phyloP scores from a whole-genome alignment of 1,284 basidiomycete species.

The Pholiota adiposa region DNA sequence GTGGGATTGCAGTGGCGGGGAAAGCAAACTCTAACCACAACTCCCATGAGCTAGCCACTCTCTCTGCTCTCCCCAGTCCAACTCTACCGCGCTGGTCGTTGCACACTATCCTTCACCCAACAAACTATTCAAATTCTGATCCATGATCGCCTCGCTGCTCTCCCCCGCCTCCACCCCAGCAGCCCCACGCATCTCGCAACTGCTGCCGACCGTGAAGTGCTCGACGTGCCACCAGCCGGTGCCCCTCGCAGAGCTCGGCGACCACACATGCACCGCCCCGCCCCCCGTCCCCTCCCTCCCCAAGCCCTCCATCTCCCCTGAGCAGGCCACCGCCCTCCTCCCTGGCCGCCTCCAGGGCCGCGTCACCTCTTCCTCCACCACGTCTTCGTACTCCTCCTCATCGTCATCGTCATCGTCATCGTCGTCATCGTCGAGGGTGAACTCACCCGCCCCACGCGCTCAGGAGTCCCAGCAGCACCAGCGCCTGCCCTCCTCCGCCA shows the following conservation, averaged over 20 bases:
- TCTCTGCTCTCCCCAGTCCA: conserved; percentile 3
- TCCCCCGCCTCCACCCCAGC: conserved; percentile 38
- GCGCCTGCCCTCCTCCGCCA: conserved; percentile 24
- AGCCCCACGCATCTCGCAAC: conserved; percentile 64
- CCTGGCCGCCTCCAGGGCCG: conserved; percentile 43
- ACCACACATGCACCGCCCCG: conserved; percentile 67
- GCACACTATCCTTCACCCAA: conserved; percentile 19
- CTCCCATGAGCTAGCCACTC: conserved; percentile 14
- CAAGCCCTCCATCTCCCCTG: conserved; percentile 36
- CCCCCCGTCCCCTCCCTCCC: conserved; percentile 49
- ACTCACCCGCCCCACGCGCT: conserved; percentile 27
- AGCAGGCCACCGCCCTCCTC: conserved; percentile 37
- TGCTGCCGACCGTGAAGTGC: conserved; percentile 83
- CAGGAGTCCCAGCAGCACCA: conserved; percentile 31
- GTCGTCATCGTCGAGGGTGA: conserved; percentile 19
- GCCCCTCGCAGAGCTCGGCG: conserved; percentile 69
- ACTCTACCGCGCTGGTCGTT: conserved; percentile 17
- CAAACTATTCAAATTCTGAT: not conserved
- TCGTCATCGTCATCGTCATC: conserved; percentile 6
- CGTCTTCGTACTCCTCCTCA: conserved; percentile 14
- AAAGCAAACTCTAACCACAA: not conserved
- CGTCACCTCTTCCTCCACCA: conserved; percentile 27
- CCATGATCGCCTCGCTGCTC: conserved; percentile 29
- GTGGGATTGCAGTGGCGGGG: too few relatives aligned
- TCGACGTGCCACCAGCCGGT: conserved; percentile 75